These are phyloP conservation scores for Coccomyxa sp. DNA, from an alignment of 139 green algal species.

Conservation along the genomic window DNA sequence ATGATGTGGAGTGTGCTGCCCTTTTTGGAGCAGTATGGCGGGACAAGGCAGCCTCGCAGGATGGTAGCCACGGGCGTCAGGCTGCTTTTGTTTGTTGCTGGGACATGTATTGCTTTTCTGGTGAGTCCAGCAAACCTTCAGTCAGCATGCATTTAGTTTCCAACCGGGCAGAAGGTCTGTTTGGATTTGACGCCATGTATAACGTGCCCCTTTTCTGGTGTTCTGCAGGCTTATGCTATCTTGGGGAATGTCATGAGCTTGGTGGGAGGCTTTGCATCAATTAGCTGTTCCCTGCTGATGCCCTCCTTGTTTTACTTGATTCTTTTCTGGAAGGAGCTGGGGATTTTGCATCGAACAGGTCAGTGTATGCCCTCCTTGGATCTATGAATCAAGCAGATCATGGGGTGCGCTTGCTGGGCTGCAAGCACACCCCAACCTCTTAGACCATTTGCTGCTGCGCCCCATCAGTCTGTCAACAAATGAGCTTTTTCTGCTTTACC, in stretches of 20 bases:
- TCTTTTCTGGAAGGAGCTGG: slow-evolving; percentile 28
- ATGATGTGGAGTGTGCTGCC: slow-evolving; percentile 23
- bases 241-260: slow-evolving; percentile 34
- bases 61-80: background rate
- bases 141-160: background rate
- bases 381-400: too few species aligned
- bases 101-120: background rate
- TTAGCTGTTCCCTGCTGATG: slow-evolving; percentile 43
- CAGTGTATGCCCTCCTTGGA: too few species aligned
- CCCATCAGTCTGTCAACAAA: too few species aligned
- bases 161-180: background rate
- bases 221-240: slow-evolving; percentile 12
- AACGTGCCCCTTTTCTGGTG: background rate
- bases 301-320: slow-evolving; percentile 33
- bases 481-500: too few species aligned
- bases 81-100: slow-evolving; percentile 12
- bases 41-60: background rate
- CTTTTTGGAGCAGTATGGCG: background rate
- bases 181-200: background rate
- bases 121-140: background rate
- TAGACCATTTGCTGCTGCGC: too few species aligned
- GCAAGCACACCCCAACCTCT: too few species aligned
- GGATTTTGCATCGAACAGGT: too few species aligned
- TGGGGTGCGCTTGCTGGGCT: too few species aligned
- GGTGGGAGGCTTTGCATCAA: slow-evolving; percentile 28